phyloP scores from a whole-genome alignment of 208 protist genomes.

The Wallacemonas sp. region DNA sequence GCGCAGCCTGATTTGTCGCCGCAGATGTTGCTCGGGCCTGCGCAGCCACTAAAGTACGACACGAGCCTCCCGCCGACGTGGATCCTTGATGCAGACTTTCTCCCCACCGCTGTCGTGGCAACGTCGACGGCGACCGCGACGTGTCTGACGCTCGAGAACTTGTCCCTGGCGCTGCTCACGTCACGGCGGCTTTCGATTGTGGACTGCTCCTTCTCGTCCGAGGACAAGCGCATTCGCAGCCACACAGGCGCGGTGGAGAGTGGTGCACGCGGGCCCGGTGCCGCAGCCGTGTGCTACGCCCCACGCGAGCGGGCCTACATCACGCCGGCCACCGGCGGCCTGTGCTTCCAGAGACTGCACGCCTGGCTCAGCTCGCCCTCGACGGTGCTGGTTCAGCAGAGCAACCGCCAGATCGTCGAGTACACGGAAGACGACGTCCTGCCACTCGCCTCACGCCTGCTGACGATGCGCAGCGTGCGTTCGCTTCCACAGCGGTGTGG shows the following conservation, averaged over 20 bases:
- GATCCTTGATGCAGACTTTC: slow-evolving; percentile 28
- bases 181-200: slow-evolving; percentile 12
- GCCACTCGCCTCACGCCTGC: slow-evolving; percentile 29
- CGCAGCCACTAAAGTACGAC: too few relatives aligned
- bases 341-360: slow-evolving; percentile 30
- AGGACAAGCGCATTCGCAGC: slow-evolving; percentile 8
- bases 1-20: background rate
- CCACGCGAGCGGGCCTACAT: slow-evolving; percentile 7
- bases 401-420: slow-evolving; percentile 33
- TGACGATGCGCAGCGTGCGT: slow-evolving; percentile 33
- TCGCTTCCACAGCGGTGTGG: slow-evolving; percentile 20
- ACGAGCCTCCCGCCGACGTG: too few relatives aligned
- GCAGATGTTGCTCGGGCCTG: slow-evolving; percentile 23
- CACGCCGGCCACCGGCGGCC: slow-evolving; percentile 1
- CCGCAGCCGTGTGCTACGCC: background rate
- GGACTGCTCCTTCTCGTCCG: slow-evolving; percentile 16
- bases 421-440: slow-evolving; percentile 37
- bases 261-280: background rate
- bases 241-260: background rate
- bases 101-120: slow-evolving; percentile 5
- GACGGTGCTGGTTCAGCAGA: slow-evolving; percentile 36
- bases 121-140: background rate
- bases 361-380: slow-evolving; percentile 46
- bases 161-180: slow-evolving; percentile 24
- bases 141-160: background rate